phyloP scores from a whole-genome alignment of 108 stramenopile genomes.

The Mediolabrus comicus region DNA sequence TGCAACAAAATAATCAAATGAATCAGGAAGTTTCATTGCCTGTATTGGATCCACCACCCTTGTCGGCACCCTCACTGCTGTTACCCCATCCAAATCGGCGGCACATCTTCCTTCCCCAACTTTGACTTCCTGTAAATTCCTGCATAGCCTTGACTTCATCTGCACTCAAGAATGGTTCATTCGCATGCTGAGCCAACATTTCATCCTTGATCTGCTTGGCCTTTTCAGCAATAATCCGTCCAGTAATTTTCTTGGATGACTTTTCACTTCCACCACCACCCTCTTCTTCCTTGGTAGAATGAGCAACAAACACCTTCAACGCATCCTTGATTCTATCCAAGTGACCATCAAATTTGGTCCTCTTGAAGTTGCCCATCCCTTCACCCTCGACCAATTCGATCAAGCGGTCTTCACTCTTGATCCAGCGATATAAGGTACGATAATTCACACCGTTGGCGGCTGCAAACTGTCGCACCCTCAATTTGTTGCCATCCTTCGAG shows the following conservation, averaged over 20 bases:
- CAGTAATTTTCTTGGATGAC: slow-evolving; percentile 1
- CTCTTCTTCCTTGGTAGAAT: not conserved
- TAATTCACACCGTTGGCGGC: not conserved
- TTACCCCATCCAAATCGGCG: slow-evolving; percentile 11
- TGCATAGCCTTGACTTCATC: slow-evolving; percentile 18
- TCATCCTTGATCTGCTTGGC: slow-evolving; percentile 30
- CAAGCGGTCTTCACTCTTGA: slow-evolving; percentile 13
- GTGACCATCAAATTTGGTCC: not conserved
- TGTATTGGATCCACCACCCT: not conserved
- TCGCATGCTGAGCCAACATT: slow-evolving; percentile 23
- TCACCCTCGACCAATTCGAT: slow-evolving; percentile 18
- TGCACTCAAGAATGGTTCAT: slow-evolving; percentile 18
- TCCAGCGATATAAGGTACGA: not conserved
- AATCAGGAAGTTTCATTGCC: not conserved
- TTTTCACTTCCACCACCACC: not conserved
- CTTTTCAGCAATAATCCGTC: slow-evolving; percentile 23
- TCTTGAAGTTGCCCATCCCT: slow-evolving; percentile 12
- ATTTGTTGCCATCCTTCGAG: not conserved
- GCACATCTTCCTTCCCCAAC: slow-evolving; percentile 34
- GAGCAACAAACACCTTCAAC: slow-evolving; percentile 8
- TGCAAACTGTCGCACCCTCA: not conserved
- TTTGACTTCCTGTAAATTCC: slow-evolving; percentile 27
- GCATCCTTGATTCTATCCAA: slow-evolving; percentile 17
- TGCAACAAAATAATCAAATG: too few species aligned
- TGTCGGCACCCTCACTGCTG: not conserved